Conservation (phyloP, 2,329 filamentous ascomycete species). For the Pseudomassariella vexata region DNA sequence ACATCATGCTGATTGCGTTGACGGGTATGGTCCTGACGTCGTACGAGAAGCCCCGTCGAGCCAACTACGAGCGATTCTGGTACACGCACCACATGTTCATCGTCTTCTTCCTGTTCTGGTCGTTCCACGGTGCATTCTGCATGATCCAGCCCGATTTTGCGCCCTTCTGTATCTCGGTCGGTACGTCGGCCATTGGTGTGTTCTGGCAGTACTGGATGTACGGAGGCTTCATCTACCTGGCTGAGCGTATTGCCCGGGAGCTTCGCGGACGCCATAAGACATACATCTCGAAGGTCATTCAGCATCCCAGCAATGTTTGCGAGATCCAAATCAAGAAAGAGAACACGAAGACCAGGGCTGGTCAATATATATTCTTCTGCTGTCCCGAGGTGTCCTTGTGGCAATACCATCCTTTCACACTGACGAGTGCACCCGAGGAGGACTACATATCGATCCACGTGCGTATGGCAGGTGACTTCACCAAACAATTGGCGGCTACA, state of each 20-base stretch:
- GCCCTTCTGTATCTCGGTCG: slow-evolving; percentile 68
- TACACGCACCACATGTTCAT: slow-evolving; percentile 86
- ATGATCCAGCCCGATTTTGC: slow-evolving; percentile 84
- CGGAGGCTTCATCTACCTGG: slow-evolving; percentile 72
- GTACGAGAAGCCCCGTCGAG: slow-evolving; percentile 68
- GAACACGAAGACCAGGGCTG: slow-evolving; percentile 72
- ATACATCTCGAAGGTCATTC: slow-evolving; percentile 82
- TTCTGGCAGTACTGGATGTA: slow-evolving; percentile 93
- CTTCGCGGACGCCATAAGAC: slow-evolving; percentile 77
- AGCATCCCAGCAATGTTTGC: slow-evolving; percentile 82
- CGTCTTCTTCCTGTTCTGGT: slow-evolving; percentile 86
- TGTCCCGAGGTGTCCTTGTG: slow-evolving; percentile 81
- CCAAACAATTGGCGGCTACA: slow-evolving; percentile 59
- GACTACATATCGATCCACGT: slow-evolving; percentile 87
- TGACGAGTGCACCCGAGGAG: slow-evolving; percentile 83
- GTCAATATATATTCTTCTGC: slow-evolving; percentile 86
- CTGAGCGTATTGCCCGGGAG: slow-evolving; percentile 74
- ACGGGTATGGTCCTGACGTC: slow-evolving; percentile 77
- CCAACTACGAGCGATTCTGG: slow-evolving; percentile 88
- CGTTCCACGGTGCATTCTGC: slow-evolving; percentile 83
- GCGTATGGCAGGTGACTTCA: slow-evolving; percentile 78
- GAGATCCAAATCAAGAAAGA: slow-evolving; percentile 93
- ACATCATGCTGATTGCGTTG: slow-evolving; percentile 73
- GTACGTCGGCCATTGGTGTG: slow-evolving; percentile 61
- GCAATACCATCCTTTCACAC: slow-evolving; percentile 85